phyloP scores from a whole-genome alignment of 164 flowering plant genomes.

The Macadamia tetraphylla region DNA sequence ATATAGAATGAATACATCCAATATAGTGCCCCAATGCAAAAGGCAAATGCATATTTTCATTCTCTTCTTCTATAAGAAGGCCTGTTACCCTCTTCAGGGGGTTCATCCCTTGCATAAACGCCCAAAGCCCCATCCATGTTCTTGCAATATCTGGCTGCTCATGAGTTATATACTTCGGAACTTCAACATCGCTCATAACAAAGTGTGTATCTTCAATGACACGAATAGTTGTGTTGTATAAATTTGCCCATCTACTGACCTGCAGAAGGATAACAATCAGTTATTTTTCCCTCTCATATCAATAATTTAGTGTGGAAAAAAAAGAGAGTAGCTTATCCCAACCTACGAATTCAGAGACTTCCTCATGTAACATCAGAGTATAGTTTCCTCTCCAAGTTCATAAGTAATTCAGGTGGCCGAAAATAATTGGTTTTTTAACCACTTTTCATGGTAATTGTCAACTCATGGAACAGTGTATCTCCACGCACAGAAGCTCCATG shows the following conservation, averaged over 20 bases:
- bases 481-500: too few relatives aligned
- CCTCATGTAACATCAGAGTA: too few relatives aligned
- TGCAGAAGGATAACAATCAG: conserved; percentile 27
- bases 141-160: conserved; percentile 47
- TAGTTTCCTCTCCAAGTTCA: too few relatives aligned
- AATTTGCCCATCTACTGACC: conserved; percentile 53
- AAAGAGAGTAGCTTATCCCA: neutral
- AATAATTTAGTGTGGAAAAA: neutral
- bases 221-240: conserved; percentile 55
- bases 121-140: conserved; percentile 67
- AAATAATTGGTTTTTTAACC: too few relatives aligned
- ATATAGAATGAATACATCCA: conserved; percentile 54
- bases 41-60: conserved; percentile 55
- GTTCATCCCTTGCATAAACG: conserved; percentile 85
- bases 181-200: conserved; percentile 75
- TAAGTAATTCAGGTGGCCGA: too few relatives aligned
- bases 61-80: conserved; percentile 72
- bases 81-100: conserved; percentile 82
- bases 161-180: conserved; percentile 46
- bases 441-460: too few relatives aligned
- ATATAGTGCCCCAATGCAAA: conserved; percentile 56
- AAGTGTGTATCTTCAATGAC: conserved; percentile 70
- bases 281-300: neutral
- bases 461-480: too few relatives aligned
- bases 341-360: too few relatives aligned